Percentiles rank a stretch among this genome's conserved stretches.
phyloP scores from a whole-genome alignment of 2,329 filamentous ascomycete genomes.

The Cercospora sojina region DNA sequence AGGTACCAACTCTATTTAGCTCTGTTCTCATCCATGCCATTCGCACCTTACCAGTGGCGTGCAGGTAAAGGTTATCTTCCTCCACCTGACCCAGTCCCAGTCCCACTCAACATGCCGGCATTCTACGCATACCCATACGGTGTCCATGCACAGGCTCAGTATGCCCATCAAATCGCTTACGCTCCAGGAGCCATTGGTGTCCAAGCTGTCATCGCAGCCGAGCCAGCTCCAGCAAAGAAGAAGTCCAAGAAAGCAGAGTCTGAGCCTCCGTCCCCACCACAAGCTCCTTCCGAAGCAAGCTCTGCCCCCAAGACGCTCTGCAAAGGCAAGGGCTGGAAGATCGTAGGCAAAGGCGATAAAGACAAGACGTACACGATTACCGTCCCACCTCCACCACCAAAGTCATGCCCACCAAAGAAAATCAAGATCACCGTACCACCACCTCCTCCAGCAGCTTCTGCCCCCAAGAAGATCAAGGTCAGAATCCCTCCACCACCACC shows the following conservation, averaged over 20 bases:
- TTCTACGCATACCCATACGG: constrained; percentile 19
- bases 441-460: not conserved
- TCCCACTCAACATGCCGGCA: constrained; percentile 10
- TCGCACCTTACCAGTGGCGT: constrained; percentile 32
- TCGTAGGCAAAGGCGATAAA: constrained; percentile 2
- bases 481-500: not conserved
- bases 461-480: not conserved
- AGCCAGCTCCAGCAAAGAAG: constrained; percentile 9
- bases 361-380: constrained; percentile 4
- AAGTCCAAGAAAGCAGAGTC: constrained; percentile 5
- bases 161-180: constrained; percentile 11
- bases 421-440: not conserved
- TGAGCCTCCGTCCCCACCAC: not conserved
- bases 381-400: constrained; percentile 6
- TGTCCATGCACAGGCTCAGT: constrained; percentile 31
- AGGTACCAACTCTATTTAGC: not conserved
- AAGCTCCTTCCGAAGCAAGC: constrained; percentile 8
- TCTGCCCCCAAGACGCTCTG: constrained; percentile 8
- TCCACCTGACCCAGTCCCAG: constrained; percentile 17
- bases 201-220: constrained; percentile 11
- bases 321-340: constrained; percentile 7
- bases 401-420: not conserved
- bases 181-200: not conserved
- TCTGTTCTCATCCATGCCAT: constrained; percentile 21
- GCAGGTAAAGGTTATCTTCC: constrained; percentile 28